Percentiles rank a stretch among this genome's conserved stretches.
Evolutionary conservation across 495 filamentous ascomycete genomes (phyloP).

Genomic region (Astrothelium subdiscretum): DNA sequence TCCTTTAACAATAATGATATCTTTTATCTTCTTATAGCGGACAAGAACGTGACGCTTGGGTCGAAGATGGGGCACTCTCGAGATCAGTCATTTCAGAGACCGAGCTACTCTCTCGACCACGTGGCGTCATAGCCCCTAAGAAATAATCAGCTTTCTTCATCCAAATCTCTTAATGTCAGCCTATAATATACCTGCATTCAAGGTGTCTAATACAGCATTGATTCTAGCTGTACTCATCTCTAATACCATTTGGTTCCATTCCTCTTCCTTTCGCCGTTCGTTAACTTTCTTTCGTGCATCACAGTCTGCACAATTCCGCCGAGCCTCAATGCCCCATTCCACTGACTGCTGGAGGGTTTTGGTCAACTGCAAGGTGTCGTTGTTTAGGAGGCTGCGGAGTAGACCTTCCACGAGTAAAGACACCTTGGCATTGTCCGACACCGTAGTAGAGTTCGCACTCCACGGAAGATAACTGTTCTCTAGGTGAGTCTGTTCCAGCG

Average conservation of each 20-base stretch:
- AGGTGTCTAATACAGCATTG: neutral
- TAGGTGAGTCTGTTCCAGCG: constrained; percentile 36
- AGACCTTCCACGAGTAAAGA: constrained; percentile 64
- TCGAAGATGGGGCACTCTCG: neutral
- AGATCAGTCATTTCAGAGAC: neutral
- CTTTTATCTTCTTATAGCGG: neutral
- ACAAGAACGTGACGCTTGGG: neutral
- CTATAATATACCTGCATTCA: neutral
- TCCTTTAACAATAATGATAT: too few relatives aligned
- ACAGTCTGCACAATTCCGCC: neutral
- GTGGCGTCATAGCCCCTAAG: neutral
- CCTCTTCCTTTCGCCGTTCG: neutral
- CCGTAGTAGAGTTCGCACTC: constrained; percentile 48
- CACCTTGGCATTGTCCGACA: constrained; percentile 70
- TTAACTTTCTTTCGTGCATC: neutral
- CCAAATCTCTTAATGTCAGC: neutral
- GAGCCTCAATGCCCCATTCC: neutral
- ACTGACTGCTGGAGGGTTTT: neutral
- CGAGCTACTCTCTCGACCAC: neutral
- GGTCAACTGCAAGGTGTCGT: neutral
- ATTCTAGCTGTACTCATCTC: neutral
- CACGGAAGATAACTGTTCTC: constrained; percentile 61
- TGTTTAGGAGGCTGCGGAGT: constrained; percentile 22
- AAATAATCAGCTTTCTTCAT: neutral
- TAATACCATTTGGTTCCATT: neutral